Conservation (phyloP, 345 rosid genomes). For the Erucastrum elatum region DNA sequence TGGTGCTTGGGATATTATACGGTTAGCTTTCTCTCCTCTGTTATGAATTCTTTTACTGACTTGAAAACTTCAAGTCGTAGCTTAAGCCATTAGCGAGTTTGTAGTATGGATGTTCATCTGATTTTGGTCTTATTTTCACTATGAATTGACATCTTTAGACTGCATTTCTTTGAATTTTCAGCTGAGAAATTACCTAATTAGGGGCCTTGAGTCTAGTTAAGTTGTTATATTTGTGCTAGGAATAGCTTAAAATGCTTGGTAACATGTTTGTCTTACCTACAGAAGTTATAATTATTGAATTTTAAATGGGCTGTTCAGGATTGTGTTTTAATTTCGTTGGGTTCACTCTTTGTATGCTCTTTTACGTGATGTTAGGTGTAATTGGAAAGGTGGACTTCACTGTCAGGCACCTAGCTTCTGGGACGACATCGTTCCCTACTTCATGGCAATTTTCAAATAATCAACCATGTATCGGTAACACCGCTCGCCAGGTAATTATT, state of each 20-base stretch:
- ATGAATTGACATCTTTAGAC: background rate
- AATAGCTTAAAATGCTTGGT: constrained; percentile 7
- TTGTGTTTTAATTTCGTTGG: background rate
- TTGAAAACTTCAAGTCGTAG: background rate
- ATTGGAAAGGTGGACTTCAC: constrained; percentile 96
- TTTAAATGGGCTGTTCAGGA: background rate
- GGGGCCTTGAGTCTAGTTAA: background rate
- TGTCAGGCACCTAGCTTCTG: constrained; percentile 90
- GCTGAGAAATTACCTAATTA: background rate
- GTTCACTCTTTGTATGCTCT: background rate
- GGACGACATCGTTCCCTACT: constrained; percentile 70
- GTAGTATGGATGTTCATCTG: background rate
- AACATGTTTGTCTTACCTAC: background rate
- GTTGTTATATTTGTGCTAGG: background rate
- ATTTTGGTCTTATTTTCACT: background rate
- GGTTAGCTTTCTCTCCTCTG: constrained; percentile 48
- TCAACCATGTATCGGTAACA: constrained; percentile 72
- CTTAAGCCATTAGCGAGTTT: background rate
- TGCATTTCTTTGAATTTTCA: background rate
- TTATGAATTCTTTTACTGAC: background rate
- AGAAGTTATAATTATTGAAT: background rate
- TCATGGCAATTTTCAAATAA: constrained; percentile 56
- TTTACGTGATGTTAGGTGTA: constrained; percentile 52
- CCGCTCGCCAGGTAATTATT: constrained; percentile 58
- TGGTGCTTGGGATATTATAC: constrained; percentile 88